Conservation (phyloP, 2,329 filamentous ascomycete species). For the Xylariaceae sp. region DNA sequence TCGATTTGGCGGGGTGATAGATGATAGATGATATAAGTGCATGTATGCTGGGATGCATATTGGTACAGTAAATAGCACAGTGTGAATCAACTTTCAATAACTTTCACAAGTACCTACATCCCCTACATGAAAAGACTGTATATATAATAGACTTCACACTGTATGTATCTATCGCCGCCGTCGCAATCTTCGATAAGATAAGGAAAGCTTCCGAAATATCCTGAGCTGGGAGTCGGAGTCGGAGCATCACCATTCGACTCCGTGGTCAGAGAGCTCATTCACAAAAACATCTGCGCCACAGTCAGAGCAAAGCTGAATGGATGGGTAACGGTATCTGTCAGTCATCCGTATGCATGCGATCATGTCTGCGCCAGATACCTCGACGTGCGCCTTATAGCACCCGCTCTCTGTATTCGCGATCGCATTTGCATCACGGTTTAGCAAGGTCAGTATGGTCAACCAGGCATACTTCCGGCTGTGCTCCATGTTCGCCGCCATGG, state of each 20-base stretch:
- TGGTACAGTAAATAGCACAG: too few species aligned
- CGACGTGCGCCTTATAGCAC: conserved; percentile 31
- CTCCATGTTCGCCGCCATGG: background rate
- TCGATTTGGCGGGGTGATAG: conserved; percentile 38
- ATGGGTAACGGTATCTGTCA: conserved; percentile 40
- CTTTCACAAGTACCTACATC: too few species aligned
- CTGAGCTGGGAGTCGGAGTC: background rate
- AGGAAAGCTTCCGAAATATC: background rate
- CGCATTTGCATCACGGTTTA: conserved; percentile 20
- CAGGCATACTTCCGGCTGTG: background rate
- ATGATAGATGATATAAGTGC: background rate
- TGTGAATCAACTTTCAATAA: too few species aligned
- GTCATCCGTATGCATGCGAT: conserved; percentile 38
- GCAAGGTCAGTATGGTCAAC: background rate
- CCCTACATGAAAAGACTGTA: too few species aligned
- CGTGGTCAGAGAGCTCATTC: too few species aligned
- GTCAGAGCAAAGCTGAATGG: conserved; percentile 36
- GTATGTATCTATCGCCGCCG: too few species aligned
- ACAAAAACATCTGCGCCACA: conserved; percentile 22
- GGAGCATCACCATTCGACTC: background rate
- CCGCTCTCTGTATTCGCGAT: conserved; percentile 19
- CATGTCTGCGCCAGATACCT: conserved; percentile 34
- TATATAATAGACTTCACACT: too few species aligned
- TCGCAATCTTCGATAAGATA: conserved; percentile 1
- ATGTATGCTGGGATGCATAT: too few species aligned